Evolutionary conservation across 2,329 filamentous ascomycete species (phyloP), one percentile per base, ranked within the genome.

Genomic region (Penicillium decumbens): DNA sequence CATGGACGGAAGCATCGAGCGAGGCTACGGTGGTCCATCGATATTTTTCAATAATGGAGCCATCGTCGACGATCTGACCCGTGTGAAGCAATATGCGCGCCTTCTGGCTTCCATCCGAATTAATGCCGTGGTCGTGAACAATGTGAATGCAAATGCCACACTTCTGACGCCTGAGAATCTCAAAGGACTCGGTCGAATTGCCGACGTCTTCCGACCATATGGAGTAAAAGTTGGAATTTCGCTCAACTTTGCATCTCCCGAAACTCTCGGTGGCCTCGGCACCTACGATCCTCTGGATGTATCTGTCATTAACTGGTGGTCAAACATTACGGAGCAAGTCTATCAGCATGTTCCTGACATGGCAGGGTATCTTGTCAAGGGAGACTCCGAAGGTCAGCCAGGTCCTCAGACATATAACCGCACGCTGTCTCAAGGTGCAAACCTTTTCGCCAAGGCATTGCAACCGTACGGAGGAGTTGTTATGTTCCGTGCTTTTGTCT

Each of bases 401-500:
- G 85, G 85, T 0, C 85, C 85, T 0, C 58, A 84, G 23, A 84
- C 80, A 0, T 88, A 88, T 68, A 85, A 85, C 59, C 80, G 85
- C 9, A 88, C 84, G 0, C 74, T 88, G 0, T 77, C 84, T 2
- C 75, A 87, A 25, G 84, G 82, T 1, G 84, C 83, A 4, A 87
- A 87, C 58, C 68, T 88, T 48, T 88, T 88, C 56, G 84, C 84
- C 2, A 72, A 70, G 32, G 77, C 80, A 0, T 61, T 84, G 3
- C 63, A 81, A 51, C 79, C 77, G 0, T 70, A 85, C 50, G 80
- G 79, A 3, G 83, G 83, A 12, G 72, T 85, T 28, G 74, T 87
- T 45, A 81, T 88, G 79, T 88, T 85, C 71, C 79, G 85, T 1
- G 84, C 85, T 1, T 88, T 88, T 57, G 84, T 88, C 1, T 88